phyloP scores from a whole-genome alignment of 2,329 filamentous ascomycete species.

The Periconia macrospinosa region DNA sequence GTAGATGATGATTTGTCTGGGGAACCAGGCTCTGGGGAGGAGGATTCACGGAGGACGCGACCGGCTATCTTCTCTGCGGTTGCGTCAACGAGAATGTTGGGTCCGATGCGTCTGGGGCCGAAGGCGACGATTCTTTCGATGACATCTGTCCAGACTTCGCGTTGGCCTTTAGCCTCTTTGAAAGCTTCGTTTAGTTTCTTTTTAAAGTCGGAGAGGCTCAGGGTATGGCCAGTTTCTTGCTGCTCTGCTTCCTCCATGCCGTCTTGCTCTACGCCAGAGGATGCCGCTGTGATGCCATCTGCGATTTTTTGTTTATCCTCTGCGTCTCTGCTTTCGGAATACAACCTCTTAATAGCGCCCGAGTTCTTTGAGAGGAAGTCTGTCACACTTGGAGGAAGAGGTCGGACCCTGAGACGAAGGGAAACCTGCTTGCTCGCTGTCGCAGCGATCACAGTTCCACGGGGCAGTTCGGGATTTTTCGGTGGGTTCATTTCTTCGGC shows the following conservation, averaged over 20 bases:
- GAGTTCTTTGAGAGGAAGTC: slow-evolving; percentile 83
- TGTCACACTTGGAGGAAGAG: slow-evolving; percentile 76
- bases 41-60: slow-evolving; percentile 53
- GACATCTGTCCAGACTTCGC: slow-evolving; percentile 74
- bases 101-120: slow-evolving; percentile 80
- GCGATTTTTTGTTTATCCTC: slow-evolving; percentile 43
- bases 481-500: slow-evolving; percentile 91
- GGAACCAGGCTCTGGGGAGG: slow-evolving; percentile 36
- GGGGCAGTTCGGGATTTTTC: slow-evolving; percentile 80
- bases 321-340: slow-evolving; percentile 66
- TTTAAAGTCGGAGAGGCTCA: slow-evolving; percentile 78
- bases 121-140: slow-evolving; percentile 87
- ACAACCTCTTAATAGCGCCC: slow-evolving; percentile 75
- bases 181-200: slow-evolving; percentile 70
- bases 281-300: slow-evolving; percentile 20
- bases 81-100: slow-evolving; percentile 85
- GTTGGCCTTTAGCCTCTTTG: slow-evolving; percentile 70
- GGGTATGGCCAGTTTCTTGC: slow-evolving; percentile 57
- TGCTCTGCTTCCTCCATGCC: slow-evolving; percentile 55
- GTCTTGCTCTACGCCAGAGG: slow-evolving; percentile 45
- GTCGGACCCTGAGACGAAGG: slow-evolving; percentile 74
- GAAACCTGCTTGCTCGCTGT: slow-evolving; percentile 87
- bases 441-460: slow-evolving; percentile 74
- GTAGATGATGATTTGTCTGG: slow-evolving; percentile 32
- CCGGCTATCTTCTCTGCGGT: slow-evolving; percentile 72